These are phyloP conservation scores for Termitomyces sp. DNA, from an alignment of 768 basidiomycete genomes.

Conservation along the genomic window DNA sequence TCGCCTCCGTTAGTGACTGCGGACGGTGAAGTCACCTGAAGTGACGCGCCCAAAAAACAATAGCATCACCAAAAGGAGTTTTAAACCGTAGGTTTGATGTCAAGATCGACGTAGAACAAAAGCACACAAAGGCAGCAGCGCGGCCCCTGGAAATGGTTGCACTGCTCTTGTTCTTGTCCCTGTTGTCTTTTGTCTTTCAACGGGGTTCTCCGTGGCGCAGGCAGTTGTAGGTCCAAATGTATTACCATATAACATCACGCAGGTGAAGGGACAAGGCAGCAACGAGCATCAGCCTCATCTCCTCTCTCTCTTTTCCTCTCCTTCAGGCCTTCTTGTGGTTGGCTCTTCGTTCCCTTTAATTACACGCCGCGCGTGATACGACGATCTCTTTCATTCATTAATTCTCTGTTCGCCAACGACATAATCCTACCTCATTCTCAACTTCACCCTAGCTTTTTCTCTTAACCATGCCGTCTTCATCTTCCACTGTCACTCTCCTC, in stretches of 20 bases:
- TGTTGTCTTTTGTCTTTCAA: constrained; percentile 20
- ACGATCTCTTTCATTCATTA: constrained; percentile 4
- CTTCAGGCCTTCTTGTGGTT: constrained; percentile 2
- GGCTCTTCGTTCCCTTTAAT: constrained; percentile 10
- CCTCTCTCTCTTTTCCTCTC: constrained; percentile 15
- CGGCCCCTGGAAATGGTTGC: background rate
- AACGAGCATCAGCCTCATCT: constrained; percentile 17
- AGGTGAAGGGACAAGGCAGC: constrained; percentile 4
- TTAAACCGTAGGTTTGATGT: too few relatives aligned
- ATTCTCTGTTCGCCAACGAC: constrained; percentile 8
- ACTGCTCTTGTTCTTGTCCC: constrained; percentile 15
- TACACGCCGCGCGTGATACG: constrained; percentile 34
- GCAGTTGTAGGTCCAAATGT: constrained; percentile 30
- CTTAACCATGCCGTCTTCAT: constrained; percentile 18
- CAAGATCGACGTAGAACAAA: constrained; percentile 5
- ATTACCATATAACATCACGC: constrained; percentile 16
- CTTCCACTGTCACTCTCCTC: constrained; percentile 15
- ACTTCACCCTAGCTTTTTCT: too few relatives aligned
- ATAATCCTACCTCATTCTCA: too few relatives aligned
- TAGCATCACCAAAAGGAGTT: constrained; percentile 10
- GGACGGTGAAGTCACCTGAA: background rate
- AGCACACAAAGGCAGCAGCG: constrained; percentile 12
- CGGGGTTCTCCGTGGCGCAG: constrained; percentile 11
- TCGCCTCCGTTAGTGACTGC: background rate
- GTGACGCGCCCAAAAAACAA: constrained; percentile 11